Conservation (phyloP, 352 stramenopile genomes). For the Phytophthora agathidicida region DNA sequence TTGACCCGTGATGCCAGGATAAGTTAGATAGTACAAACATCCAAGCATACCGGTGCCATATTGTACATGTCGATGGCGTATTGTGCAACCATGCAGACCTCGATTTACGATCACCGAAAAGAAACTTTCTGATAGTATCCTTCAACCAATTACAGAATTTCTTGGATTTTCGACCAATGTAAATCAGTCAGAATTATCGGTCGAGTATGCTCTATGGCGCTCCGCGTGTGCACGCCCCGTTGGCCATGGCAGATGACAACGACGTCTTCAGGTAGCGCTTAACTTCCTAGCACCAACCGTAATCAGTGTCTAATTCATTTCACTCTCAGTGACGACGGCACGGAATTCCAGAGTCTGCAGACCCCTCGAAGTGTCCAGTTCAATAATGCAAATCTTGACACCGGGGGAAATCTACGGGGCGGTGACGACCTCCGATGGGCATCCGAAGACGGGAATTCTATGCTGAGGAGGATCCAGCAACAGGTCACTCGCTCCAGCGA, state of each 20-base stretch:
- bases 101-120: no score
- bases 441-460: slow-evolving; percentile 6
- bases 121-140: no score
- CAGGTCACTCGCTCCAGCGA: neutral
- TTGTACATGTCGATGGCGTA: no score
- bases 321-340: neutral
- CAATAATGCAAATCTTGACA: slow-evolving; percentile 1
- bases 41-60: no score
- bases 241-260: neutral
- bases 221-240: neutral
- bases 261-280: slow-evolving; percentile 14
- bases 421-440: neutral
- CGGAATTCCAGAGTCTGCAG: slow-evolving; percentile 16
- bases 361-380: slow-evolving; percentile 9
- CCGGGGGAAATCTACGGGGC: neutral
- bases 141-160: slow-evolving; percentile 7
- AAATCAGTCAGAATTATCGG: neutral
- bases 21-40: no score
- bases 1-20: no score
- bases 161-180: slow-evolving; percentile 2
- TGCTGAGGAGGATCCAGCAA: slow-evolving; percentile 4
- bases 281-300: neutral
- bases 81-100: no score
- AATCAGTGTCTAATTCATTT: slow-evolving; percentile 6
- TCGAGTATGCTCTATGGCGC: slow-evolving; percentile 13